Percentiles rank a stretch among this genome's conserved stretches.
Evolutionary conservation across 1,139 yeast genomes (phyloP).

Genomic region (Pichia sp.): DNA sequence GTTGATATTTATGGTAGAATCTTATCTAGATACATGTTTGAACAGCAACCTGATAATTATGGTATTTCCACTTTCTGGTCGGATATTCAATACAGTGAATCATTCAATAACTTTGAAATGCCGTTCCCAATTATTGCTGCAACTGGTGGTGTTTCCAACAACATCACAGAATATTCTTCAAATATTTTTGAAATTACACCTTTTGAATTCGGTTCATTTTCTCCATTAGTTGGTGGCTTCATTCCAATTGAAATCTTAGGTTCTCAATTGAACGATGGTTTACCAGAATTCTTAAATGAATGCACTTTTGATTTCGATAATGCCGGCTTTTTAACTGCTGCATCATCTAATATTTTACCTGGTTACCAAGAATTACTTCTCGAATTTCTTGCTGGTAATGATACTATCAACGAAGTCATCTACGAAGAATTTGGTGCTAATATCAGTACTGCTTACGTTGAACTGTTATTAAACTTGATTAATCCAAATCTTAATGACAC

Average conservation of each 20-base stretch:
- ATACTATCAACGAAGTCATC: not conserved
- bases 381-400: conserved; percentile 10
- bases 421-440: conserved; percentile 15
- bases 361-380: conserved; percentile 10
- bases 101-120: conserved; percentile 32
- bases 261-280: conserved; percentile 27
- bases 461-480: conserved; percentile 15
- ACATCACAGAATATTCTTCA: conserved; percentile 22
- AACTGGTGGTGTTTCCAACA: conserved; percentile 31
- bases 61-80: conserved; percentile 34
- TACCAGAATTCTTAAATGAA: conserved; percentile 28
- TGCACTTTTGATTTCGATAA: conserved; percentile 63
- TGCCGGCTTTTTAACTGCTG: conserved; percentile 65
- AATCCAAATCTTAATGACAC: conserved; percentile 17
- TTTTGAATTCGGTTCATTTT: conserved; percentile 68
- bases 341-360: conserved; percentile 44
- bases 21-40: conserved; percentile 42
- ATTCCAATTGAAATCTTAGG: conserved; percentile 51
- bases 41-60: conserved; percentile 33
- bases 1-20: conserved; percentile 70
- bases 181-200: conserved; percentile 52
- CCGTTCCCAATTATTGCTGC: conserved; percentile 41
- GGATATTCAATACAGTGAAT: conserved; percentile 26
- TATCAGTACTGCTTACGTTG: conserved; percentile 15
- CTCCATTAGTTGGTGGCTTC: conserved; percentile 43